phyloP scores from a whole-genome alignment of 2,329 filamentous ascomycete genomes.

The Phaeosphaeriaceae sp. region DNA sequence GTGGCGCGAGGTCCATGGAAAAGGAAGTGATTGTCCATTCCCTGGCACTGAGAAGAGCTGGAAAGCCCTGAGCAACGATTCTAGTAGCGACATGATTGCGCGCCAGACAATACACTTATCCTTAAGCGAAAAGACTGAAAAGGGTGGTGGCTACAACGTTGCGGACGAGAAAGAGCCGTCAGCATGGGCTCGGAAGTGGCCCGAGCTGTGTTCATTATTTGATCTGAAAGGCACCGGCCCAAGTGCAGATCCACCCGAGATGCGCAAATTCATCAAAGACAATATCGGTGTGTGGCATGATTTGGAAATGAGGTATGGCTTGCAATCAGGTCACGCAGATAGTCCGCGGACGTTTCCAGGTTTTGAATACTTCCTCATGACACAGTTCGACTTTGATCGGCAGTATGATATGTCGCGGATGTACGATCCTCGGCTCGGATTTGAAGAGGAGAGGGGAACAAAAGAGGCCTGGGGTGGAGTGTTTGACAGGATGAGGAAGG shows the following conservation, averaged over 20 bases:
- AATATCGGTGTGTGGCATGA: slow-evolving; percentile 31
- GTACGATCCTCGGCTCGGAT: slow-evolving; percentile 51
- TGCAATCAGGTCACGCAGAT: slow-evolving; percentile 50
- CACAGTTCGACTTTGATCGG: slow-evolving; percentile 54
- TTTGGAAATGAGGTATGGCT: slow-evolving; percentile 30
- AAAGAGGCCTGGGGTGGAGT: slow-evolving; percentile 49
- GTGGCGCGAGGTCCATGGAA: slow-evolving; percentile 47
- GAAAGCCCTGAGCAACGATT: slow-evolving; percentile 47
- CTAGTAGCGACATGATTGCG: slow-evolving; percentile 50
- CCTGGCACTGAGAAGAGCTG: slow-evolving; percentile 48
- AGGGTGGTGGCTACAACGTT: slow-evolving; percentile 51
- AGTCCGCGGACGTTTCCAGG: slow-evolving; percentile 45
- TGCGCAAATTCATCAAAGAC: slow-evolving; percentile 38
- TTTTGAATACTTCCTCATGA: slow-evolving; percentile 54
- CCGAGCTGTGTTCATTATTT: slow-evolving; percentile 54
- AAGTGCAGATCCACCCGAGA: slow-evolving; percentile 19
- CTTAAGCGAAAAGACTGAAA: slow-evolving; percentile 46
- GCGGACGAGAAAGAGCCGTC: slow-evolving; percentile 48
- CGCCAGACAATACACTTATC: slow-evolving; percentile 52
- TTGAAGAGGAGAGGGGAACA: slow-evolving; percentile 51
- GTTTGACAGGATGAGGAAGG: slow-evolving; percentile 55
- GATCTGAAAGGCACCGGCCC: slow-evolving; percentile 50
- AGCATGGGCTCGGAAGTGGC: slow-evolving; percentile 55
- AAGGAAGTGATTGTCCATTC: slow-evolving; percentile 47
- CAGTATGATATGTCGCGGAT: slow-evolving; percentile 55